Evolutionary conservation across 805 yeast species (phyloP).

Genomic region (Saccharomycopsis javanensis): DNA sequence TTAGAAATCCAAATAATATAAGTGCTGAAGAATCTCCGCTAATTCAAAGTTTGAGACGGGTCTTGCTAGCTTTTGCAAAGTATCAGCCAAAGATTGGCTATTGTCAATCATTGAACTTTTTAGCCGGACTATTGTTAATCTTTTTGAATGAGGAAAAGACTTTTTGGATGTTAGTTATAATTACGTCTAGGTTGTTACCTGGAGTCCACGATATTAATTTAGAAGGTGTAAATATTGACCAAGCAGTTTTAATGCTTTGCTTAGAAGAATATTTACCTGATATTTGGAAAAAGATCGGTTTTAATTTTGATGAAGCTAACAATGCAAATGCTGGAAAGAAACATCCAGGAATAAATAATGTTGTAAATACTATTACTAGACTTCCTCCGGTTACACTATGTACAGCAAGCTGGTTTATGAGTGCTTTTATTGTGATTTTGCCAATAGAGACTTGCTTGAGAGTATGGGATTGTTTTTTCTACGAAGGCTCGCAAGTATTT

Average conservation of each 20-base stretch:
- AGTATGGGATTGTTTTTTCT: constrained; percentile 92
- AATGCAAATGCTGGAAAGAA: constrained; percentile 13
- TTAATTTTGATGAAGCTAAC: constrained; percentile 15
- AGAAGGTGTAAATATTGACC: constrained; percentile 93
- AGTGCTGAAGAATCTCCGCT: constrained; percentile 43
- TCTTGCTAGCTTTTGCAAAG: constrained; percentile 71
- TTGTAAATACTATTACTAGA: constrained; percentile 48
- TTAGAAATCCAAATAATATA: constrained; percentile 36
- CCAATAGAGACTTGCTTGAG: constrained; percentile 84
- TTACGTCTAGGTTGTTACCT: constrained; percentile 77
- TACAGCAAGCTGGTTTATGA: constrained; percentile 98
- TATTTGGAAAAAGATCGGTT: constrained; percentile 51
- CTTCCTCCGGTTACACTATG: constrained; percentile 88
- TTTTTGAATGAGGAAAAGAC: constrained; percentile 86
- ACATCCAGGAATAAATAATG: constrained; percentile 17
- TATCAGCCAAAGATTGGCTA: constrained; percentile 88
- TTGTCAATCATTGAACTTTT: constrained; percentile 89
- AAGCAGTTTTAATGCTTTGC: constrained; percentile 86
- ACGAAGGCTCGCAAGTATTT: constrained; percentile 80
- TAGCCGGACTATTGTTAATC: constrained; percentile 76
- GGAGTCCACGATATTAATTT: constrained; percentile 83
- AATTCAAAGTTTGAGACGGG: constrained; percentile 67
- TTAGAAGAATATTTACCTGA: constrained; percentile 75
- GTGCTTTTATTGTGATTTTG: constrained; percentile 80
- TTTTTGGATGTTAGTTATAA: constrained; percentile 92